Percentiles rank a stretch among this genome's conserved stretches.
phyloP scores from a whole-genome alignment of 352 stramenopile species.

The Phytophthora sansomeana region DNA sequence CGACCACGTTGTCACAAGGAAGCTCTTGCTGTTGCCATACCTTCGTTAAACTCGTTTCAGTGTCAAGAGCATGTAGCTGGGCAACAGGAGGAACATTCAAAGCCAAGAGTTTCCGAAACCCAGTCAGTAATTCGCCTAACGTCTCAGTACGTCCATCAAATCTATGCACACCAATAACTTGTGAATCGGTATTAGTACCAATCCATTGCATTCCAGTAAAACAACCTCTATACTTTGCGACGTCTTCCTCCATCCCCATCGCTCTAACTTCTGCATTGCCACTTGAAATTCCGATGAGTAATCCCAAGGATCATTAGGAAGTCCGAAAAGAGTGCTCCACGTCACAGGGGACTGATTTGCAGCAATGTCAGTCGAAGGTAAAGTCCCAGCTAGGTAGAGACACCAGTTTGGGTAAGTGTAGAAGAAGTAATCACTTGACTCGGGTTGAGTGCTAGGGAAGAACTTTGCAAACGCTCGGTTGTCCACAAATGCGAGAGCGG shows the following conservation, averaged over 20 bases:
- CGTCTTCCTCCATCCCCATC: neutral
- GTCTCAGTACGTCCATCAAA: neutral
- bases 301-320: neutral
- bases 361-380: neutral
- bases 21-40: no score
- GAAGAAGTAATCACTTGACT: no score
- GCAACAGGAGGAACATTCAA: neutral
- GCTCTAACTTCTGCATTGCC: neutral
- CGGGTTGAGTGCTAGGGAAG: no score
- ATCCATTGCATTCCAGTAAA: no score
- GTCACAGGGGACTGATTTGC: neutral
- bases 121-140: neutral
- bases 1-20: no score
- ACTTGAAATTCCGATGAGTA: conserved; percentile 6
- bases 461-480: no score
- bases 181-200: neutral
- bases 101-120: neutral
- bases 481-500: no score
- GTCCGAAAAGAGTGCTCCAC: neutral
- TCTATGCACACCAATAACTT: neutral
- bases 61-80: neutral
- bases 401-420: neutral
- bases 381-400: neutral
- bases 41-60: no score
- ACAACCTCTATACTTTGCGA: no score